These are phyloP conservation scores for Rhinocladiella similis DNA, from an alignment of 2,329 filamentous ascomycete genomes.

Conservation along the genomic window DNA sequence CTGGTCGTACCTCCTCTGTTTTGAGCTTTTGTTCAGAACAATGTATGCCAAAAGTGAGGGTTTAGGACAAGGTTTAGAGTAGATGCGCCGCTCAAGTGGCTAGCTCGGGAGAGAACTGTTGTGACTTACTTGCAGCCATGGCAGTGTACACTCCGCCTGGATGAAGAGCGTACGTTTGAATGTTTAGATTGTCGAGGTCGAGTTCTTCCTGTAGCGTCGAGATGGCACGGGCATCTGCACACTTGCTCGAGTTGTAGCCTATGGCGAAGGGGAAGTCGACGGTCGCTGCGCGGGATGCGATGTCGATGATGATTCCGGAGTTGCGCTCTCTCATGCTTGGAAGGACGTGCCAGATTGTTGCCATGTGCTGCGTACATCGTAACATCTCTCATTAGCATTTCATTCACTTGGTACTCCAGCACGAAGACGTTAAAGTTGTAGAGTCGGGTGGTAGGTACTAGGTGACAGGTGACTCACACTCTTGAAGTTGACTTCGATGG, in stretches of 20 bases:
- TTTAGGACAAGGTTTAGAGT: no score
- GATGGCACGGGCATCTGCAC: conserved; percentile 15
- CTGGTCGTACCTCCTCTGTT: conserved; percentile 9
- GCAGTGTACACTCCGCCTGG: conserved; percentile 14
- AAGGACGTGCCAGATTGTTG: conserved; percentile 12
- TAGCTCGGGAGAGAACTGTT: not conserved
- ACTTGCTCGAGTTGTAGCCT: conserved; percentile 20
- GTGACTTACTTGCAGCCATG: conserved; percentile 12
- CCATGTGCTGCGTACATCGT: conserved; percentile 7
- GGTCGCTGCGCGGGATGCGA: conserved; percentile 20
- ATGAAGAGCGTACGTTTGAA: conserved; percentile 20
- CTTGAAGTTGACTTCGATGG: conserved; percentile 25
- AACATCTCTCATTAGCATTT: not conserved
- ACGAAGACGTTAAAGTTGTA: no score
- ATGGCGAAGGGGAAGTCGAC: conserved; percentile 19
- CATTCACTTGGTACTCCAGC: no score
- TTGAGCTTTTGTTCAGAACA: not conserved
- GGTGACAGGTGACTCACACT: conserved; percentile 12
- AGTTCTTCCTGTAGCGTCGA: conserved; percentile 21
- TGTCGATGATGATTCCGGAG: conserved; percentile 19
- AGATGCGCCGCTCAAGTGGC: no score
- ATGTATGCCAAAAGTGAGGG: no score
- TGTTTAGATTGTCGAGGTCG: conserved; percentile 17
- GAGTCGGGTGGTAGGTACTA: no score
- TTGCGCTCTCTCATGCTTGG: conserved; percentile 15